Conservation (phyloP, 148 eudicot genomes). For the Nyssa sinensis region DNA sequence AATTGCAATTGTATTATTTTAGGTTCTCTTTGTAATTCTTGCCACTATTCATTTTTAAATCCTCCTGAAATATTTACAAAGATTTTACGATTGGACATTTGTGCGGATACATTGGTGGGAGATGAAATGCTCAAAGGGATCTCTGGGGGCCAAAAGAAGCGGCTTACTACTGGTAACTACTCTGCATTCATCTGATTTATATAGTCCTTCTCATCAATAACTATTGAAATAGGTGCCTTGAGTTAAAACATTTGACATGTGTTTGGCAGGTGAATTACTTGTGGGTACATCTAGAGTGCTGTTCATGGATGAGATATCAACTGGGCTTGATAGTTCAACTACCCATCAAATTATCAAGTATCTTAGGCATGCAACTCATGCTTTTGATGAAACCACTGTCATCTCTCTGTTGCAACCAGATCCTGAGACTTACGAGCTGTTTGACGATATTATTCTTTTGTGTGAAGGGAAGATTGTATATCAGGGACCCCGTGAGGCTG, state of each 20-base stretch:
- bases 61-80: conserved; percentile 47
- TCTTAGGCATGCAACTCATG: conserved; percentile 70
- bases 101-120: conserved; percentile 90
- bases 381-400: conserved; percentile 68
- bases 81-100: conserved; percentile 86
- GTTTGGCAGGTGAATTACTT: conserved; percentile 72
- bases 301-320: conserved; percentile 93
- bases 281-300: conserved; percentile 80
- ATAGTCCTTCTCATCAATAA: background rate
- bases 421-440: conserved; percentile 83
- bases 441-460: conserved; percentile 84
- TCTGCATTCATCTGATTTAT: conserved; percentile 6
- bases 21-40: background rate
- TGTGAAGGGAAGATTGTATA: conserved; percentile 91
- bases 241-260: background rate
- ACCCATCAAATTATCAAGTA: conserved; percentile 83
- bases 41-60: conserved; percentile 1
- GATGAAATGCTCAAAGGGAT: conserved; percentile 97
- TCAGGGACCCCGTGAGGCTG: conserved; percentile 84
- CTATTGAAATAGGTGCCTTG: background rate
- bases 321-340: conserved; percentile 93
- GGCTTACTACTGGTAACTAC: conserved; percentile 77
- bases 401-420: conserved; percentile 92
- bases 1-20: background rate
- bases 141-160: conserved; percentile 97